Evolutionary conservation across 2,329 filamentous ascomycete genomes (phyloP).

Genomic region (Ophiostoma sp.): DNA sequence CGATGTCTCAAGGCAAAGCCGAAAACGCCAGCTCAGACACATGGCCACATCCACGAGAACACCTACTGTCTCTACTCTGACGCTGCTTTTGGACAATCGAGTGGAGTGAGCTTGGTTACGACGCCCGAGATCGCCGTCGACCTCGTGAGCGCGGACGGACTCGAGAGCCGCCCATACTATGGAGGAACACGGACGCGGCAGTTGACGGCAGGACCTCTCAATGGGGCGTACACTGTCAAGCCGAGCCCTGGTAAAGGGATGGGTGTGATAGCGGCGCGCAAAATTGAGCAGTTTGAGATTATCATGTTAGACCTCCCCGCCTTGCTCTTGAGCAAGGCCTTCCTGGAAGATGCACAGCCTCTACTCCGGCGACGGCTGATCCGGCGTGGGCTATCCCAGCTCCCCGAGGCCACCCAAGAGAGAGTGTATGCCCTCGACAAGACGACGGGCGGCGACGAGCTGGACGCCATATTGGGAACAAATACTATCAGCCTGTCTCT

Average conservation of each 20-base stretch:
- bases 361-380: not conserved
- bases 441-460: not conserved
- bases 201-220: not conserved
- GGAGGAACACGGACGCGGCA: not conserved
- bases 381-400: not conserved
- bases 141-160: not conserved
- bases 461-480: not conserved
- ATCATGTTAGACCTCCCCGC: not conserved
- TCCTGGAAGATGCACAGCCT: not conserved
- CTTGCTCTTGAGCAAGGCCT: not conserved
- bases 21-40: slow-evolving; percentile 5
- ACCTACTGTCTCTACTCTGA: slow-evolving; percentile 3
- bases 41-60: not conserved
- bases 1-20: slow-evolving; percentile 17
- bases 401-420: not conserved
- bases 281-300: not conserved
- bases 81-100: not conserved
- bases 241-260: not conserved
- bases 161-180: not conserved
- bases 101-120: not conserved
- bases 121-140: not conserved
- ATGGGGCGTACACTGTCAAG: not conserved
- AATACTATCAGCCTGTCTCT: not conserved
- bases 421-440: not conserved
- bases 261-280: not conserved